These are phyloP conservation scores for Trichosporon sp. DNA, from an alignment of 1,284 basidiomycete species.

Conservation along the genomic window DNA sequence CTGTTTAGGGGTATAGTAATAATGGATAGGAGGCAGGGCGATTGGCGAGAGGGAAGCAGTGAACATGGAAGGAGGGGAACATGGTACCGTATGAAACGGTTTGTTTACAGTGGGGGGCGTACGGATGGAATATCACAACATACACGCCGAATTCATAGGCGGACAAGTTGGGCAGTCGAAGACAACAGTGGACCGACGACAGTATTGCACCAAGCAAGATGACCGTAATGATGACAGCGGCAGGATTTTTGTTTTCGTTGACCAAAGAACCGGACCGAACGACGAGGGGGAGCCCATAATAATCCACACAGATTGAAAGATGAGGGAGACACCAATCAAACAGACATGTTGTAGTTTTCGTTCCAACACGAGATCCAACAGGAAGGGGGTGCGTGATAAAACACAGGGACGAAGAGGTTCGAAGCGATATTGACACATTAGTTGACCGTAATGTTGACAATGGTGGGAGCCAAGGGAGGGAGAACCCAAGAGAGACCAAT, in stretches of 20 bases:
- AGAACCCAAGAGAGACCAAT: not conserved
- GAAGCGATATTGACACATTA: slow-evolving; percentile 4
- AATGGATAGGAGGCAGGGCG: slow-evolving; percentile 19
- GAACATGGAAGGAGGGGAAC: slow-evolving; percentile 14
- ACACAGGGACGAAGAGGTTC: slow-evolving; percentile 5
- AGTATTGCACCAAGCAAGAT: not conserved
- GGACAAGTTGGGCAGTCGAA: slow-evolving; percentile 15
- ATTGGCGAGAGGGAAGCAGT: slow-evolving; percentile 14
- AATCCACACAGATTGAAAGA: not conserved
- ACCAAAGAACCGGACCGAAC: not conserved
- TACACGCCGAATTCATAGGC: slow-evolving; percentile 31
- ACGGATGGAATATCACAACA: slow-evolving; percentile 23
- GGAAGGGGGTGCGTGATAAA: not conserved
- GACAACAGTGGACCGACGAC: slow-evolving; percentile 2
- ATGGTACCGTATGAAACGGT: slow-evolving; percentile 11
- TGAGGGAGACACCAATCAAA: not conserved
- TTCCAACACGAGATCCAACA: slow-evolving; percentile 4
- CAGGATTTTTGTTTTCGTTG: not conserved
- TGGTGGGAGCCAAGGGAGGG: not conserved
- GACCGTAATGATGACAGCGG: not conserved
- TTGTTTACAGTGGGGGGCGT: not conserved
- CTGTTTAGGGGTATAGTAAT: slow-evolving; percentile 50
- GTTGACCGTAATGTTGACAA: not conserved
- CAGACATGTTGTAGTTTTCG: slow-evolving; percentile 1
- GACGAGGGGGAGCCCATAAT: not conserved